A percentile compares a stretch with the other conserved stretches of the same genome.
Evolutionary conservation across 129 eudicot genomes (phyloP).

Genomic region (Pseudognaphalium luteoalbum): DNA sequence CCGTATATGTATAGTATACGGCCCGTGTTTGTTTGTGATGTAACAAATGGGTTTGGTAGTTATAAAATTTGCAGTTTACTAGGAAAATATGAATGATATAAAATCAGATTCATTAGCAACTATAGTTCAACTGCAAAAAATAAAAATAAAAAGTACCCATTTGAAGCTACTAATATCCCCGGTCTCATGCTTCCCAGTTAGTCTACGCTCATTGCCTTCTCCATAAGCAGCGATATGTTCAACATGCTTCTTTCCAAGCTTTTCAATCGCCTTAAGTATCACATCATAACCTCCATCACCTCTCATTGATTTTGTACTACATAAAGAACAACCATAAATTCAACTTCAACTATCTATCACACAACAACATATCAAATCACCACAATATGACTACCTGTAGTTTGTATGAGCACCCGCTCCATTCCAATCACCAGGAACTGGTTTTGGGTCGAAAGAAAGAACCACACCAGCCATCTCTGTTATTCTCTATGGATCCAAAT

Average conservation of each 20-base stretch:
- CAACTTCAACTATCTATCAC: neutral
- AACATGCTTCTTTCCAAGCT: slow-evolving; percentile 64
- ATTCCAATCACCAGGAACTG: slow-evolving; percentile 87
- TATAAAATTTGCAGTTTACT: too few relatives aligned
- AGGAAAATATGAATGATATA: too few relatives aligned
- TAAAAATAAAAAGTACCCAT: slow-evolving; percentile 38
- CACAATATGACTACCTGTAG: slow-evolving; percentile 50
- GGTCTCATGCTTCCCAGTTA: slow-evolving; percentile 82
- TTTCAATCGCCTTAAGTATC: slow-evolving; percentile 73
- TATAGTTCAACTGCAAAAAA: slow-evolving; percentile 7
- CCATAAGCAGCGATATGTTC: slow-evolving; percentile 87
- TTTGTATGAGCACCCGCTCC: slow-evolving; percentile 94
- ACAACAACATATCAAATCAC: neutral
- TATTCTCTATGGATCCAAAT: slow-evolving; percentile 50
- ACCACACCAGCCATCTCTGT: slow-evolving; percentile 76
- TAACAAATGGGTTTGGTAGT: too few relatives aligned
- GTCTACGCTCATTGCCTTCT: slow-evolving; percentile 86
- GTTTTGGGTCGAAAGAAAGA: slow-evolving; percentile 81
- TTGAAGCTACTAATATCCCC: slow-evolving; percentile 65
- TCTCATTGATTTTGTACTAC: slow-evolving; percentile 76
- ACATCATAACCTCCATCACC: slow-evolving; percentile 66
- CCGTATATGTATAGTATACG: too few relatives aligned
- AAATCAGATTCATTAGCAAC: too few relatives aligned
- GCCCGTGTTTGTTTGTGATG: too few relatives aligned
- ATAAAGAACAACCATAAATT: neutral